These are phyloP conservation scores for Solanum bukasovii DNA, from an alignment of 257 asterid genomes.

Conservation along the genomic window DNA sequence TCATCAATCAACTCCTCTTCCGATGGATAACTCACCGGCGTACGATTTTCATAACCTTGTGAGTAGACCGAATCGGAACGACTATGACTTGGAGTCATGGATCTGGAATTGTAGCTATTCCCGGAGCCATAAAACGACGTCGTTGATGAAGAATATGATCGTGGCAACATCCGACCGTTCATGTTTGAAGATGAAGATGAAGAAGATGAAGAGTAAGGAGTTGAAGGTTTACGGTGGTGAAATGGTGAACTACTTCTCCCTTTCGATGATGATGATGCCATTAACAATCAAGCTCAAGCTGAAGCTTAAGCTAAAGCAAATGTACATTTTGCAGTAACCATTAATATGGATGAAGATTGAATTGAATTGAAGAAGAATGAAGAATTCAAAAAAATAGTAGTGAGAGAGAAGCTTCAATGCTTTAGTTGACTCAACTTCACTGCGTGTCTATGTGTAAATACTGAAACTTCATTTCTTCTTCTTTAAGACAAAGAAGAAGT, in stretches of 20 bases:
- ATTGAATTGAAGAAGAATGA: constrained; percentile 1
- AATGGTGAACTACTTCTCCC: constrained; percentile 89
- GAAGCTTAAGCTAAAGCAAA: constrained; percentile 28
- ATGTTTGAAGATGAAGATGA: constrained; percentile 85
- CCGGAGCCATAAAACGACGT: constrained; percentile 66
- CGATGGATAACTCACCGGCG: constrained; percentile 59
- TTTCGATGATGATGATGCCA: constrained; percentile 88
- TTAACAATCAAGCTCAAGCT: constrained; percentile 61
- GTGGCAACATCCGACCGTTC: constrained; percentile 56
- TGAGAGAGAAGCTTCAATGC: neutral
- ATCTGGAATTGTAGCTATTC: constrained; percentile 76
- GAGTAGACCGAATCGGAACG: constrained; percentile 32
- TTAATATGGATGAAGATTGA: constrained; percentile 19
- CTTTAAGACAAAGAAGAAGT: constrained; percentile 46
- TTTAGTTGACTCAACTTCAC: neutral
- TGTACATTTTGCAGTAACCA: neutral
- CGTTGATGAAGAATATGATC: constrained; percentile 58
- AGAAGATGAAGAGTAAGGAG: constrained; percentile 78
- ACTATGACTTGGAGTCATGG: constrained; percentile 49
- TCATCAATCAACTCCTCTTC: constrained; percentile 60
- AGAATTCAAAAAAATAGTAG: constrained; percentile 14
- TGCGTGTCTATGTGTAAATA: neutral
- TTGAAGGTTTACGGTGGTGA: constrained; percentile 51
- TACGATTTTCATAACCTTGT: constrained; percentile 23
- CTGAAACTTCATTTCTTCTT: constrained; percentile 33